Evolutionary conservation across 2,329 filamentous ascomycete genomes (phyloP), one percentile per base, ranked within the genome.

Genomic region (Colletotrichum simmondsii): DNA sequence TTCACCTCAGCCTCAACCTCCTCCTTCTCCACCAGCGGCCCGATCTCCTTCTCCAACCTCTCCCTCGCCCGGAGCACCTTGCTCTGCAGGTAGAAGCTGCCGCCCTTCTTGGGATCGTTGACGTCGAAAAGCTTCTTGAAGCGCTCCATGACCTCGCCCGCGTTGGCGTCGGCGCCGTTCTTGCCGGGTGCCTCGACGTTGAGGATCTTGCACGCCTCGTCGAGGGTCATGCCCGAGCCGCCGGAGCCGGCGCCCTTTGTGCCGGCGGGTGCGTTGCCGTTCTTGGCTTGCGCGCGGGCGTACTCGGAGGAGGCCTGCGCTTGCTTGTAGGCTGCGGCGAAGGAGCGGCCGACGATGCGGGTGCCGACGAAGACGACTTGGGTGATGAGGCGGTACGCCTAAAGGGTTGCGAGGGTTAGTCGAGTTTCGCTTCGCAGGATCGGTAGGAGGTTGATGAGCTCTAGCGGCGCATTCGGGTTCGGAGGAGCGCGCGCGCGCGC

Each of bases 71-170:
- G 89, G 77, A 98, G 85, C 68, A 99, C 91, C 86, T 99, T 99
- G 88, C 96, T 98, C 85, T 99, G 97, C 61, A 99, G 88, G 84
- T 99, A 99, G 85, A 99, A 99, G 79, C 95, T 98, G 65, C 97
- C 97, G 46, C 97, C 97, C 80, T 98, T 98, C 83, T 97, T 89
- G 12, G 97, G 96, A 76, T 99, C 94, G 85, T 99, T 99, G 77
- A 91, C 87, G 83, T 99, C 97, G 81, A 98, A 99, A 60, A 99
- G 86, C 76, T 93, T 92, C 90, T 98, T 98, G 88, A 98, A 99
- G 66, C 95, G 90, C 77, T 93, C 91, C 84, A 93, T 92, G 68
- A 98, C 92, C 76, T 93, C 89, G 78, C 95, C 94, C 81, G 95
- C 86, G 81, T 95, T 93, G 42, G 42, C 42, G 72, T 92, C 89